A percentile compares a stretch with the other conserved stretches of the same genome.
Evolutionary conservation across 805 yeast genomes (phyloP).

Genomic region (Wickerhamiella allomyrinae): DNA sequence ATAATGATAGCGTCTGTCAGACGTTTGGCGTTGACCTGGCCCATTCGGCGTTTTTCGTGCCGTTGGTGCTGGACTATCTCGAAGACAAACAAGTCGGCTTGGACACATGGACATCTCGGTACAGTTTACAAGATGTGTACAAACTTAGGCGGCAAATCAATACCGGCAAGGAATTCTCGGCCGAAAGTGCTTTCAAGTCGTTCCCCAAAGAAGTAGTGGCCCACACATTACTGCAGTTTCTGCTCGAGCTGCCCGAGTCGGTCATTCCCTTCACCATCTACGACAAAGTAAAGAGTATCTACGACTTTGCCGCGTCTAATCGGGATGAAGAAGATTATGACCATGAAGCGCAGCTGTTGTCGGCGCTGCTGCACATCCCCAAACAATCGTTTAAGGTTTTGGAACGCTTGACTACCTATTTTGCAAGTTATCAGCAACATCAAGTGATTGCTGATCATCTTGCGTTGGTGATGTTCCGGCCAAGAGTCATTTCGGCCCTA

Average conservation of each 20-base stretch:
- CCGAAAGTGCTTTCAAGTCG: conserved; percentile 24
- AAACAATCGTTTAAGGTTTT: conserved; percentile 12
- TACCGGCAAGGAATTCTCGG: conserved; percentile 21
- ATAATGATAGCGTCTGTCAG: conserved; percentile 48
- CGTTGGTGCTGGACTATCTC: conserved; percentile 42
- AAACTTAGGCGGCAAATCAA: conserved; percentile 34
- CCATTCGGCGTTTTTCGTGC: conserved; percentile 48
- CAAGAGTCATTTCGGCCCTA: conserved; percentile 20
- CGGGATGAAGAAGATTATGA: background rate
- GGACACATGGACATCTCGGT: conserved; percentile 40
- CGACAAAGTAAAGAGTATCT: conserved; percentile 44
- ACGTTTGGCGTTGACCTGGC: conserved; percentile 68
- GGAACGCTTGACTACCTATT: conserved; percentile 12
- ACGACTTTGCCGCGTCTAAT: conserved; percentile 20
- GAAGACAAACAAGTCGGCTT: conserved; percentile 4
- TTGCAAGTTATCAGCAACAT: conserved; percentile 4
- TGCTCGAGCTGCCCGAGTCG: conserved; percentile 65
- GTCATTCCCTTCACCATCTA: conserved; percentile 47
- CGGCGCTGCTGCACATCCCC: conserved; percentile 17
- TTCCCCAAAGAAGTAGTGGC: conserved; percentile 40
- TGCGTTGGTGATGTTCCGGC: conserved; percentile 20
- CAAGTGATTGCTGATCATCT: conserved; percentile 12
- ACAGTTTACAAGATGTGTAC: conserved; percentile 43
- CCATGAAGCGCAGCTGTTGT: conserved; percentile 9
- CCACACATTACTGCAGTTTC: conserved; percentile 46